Conservation (phyloP, 139 green algal species). For the Pleodorina starrii region DNA sequence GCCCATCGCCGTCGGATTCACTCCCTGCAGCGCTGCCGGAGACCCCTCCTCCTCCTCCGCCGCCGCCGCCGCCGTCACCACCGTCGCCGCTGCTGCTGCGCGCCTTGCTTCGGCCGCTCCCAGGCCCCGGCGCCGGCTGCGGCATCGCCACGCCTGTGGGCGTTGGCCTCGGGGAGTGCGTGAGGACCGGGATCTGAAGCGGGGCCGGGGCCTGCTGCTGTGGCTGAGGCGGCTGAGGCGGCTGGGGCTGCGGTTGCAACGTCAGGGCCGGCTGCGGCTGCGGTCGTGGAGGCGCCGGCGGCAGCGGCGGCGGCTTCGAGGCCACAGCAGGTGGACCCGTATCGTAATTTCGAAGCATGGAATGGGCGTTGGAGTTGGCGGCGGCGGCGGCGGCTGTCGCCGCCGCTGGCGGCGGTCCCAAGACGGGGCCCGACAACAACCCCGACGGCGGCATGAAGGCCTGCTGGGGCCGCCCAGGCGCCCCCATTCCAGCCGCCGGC, state of each 20-base stretch:
- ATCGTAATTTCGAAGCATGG: conserved; percentile 29
- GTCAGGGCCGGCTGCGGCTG: not conserved
- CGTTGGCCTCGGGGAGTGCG: not conserved
- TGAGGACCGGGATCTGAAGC: not conserved
- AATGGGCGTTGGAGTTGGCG: not conserved
- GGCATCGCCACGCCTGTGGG: not conserved
- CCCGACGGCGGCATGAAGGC: not conserved
- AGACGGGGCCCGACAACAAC: not conserved
- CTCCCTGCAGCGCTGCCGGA: not conserved
- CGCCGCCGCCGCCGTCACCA: not conserved
- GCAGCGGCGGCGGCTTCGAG: not conserved
- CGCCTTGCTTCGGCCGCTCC: not conserved
- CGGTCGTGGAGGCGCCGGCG: not conserved
- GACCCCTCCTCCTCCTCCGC: not conserved
- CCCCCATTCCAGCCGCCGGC: not conserved
- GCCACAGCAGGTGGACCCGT: not conserved
- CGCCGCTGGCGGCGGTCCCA: not conserved
- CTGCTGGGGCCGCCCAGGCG: not conserved
- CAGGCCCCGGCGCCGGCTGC: not conserved
- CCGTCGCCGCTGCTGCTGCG: conserved; percentile 10
- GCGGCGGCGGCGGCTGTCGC: not conserved
- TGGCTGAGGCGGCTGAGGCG: not conserved
- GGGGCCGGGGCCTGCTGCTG: not conserved
- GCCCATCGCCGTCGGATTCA: not conserved
- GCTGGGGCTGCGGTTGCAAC: not conserved